Base-by-base conservation (phyloP, 202 grass and related monocot genomes). In the Dendrocalamus latiflorus region DNA sequence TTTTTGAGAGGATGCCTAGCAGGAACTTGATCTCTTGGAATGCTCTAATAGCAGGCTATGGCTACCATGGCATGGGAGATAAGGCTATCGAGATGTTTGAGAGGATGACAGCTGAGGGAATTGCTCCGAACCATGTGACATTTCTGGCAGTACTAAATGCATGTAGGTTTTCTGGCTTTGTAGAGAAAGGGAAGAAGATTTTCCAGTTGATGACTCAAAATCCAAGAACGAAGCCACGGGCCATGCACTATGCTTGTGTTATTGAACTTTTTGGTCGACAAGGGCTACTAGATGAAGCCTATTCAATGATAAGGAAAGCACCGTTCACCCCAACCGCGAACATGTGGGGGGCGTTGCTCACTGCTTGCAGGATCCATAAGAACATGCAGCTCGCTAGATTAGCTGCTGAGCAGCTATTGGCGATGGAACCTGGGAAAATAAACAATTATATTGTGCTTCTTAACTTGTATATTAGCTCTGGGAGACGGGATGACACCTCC, bases 241-340 rank as follows among this genome's bases (percentile, higher is more conserved):
- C 91, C 6, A 98, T 98, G 95, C 95, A 95, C 65, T 91, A 98
- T 77, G 86, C 87, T 14, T 95, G 95, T 88, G 76, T 93, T 60
- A 89, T 98, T 17, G 95, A 98, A 44, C 85, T 98, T 77, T 90
- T 98, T 70, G 92, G 95, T 82, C 84, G 74, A 83, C 64, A 98
- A 77, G 95, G 90, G 30, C 83, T 85, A 68, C 84, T 98, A 41
- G 89, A 95, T 88, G 92, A 95, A 86, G 89, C 95, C 20, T 95
- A 93, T 71, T 82, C 78, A 47, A 80, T 95, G 74, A 87, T 95
- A 88, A 87, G 94, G 66, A 87, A 79, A 60, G 77, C 95, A 74
- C 95, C 92, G 1, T 88, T 92, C 55, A 39, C 49, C 61, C 91
- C 85, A 54, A 93, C 90, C 7, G 85, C 76, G 49, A 94, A 98